Conservation (phyloP, 768 basidiomycete species). For the Lanmaoa rubissima region DNA sequence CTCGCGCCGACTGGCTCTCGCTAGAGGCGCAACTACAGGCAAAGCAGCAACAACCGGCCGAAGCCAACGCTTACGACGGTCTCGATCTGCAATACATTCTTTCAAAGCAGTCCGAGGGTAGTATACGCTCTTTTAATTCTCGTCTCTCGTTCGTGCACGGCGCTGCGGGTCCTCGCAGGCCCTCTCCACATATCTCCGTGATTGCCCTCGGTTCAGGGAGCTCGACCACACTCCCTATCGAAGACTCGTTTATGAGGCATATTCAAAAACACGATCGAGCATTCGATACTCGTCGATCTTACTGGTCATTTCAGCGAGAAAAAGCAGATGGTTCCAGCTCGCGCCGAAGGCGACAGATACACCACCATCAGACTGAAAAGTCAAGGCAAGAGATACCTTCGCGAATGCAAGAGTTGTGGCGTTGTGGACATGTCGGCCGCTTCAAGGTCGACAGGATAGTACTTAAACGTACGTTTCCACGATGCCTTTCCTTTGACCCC, state of each 20-base stretch:
- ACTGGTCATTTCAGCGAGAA: slow-evolving; percentile 64
- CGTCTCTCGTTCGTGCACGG: slow-evolving; percentile 19
- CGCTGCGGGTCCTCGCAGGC: slow-evolving; percentile 5
- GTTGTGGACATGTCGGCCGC: slow-evolving; percentile 57
- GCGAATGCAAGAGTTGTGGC: slow-evolving; percentile 60
- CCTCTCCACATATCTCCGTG: slow-evolving; percentile 28
- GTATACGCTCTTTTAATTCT: slow-evolving; percentile 31
- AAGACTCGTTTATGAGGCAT: slow-evolving; percentile 41
- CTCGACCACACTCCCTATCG: slow-evolving; percentile 33
- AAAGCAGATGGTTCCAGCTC: slow-evolving; percentile 36
- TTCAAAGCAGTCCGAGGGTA: slow-evolving; percentile 32
- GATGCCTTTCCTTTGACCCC: slow-evolving; percentile 19
- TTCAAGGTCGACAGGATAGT: slow-evolving; percentile 56
- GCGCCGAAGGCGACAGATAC: slow-evolving; percentile 23
- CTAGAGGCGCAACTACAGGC: slow-evolving; percentile 42
- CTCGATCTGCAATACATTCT: slow-evolving; percentile 48
- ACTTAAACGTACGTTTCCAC: slow-evolving; percentile 34
- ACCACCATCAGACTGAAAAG: slow-evolving; percentile 16
- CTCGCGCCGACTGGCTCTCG: slow-evolving; percentile 51
- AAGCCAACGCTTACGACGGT: slow-evolving; percentile 28
- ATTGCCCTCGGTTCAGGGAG: slow-evolving; percentile 29
- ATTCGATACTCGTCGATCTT: slow-evolving; percentile 42
- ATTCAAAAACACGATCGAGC: slow-evolving; percentile 39
- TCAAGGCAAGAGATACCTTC: slow-evolving; percentile 19
- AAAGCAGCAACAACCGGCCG: slow-evolving; percentile 14